Conservation (phyloP, 495 filamentous ascomycete genomes). For the Neurospora sp. region DNA sequence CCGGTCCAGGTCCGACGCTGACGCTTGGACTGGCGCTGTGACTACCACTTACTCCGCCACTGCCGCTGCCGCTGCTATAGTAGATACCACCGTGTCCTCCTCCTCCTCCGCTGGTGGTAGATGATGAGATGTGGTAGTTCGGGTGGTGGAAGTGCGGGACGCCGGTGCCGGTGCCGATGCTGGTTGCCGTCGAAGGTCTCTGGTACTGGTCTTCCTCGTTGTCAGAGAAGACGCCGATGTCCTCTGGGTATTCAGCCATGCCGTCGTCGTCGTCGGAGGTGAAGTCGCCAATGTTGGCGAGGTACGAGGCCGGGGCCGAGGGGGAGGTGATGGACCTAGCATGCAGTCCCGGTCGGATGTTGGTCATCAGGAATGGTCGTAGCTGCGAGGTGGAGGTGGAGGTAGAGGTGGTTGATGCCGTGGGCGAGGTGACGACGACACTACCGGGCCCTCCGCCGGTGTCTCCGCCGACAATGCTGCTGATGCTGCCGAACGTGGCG, state of each 20-base stretch:
- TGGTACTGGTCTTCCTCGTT: slow-evolving; percentile 37
- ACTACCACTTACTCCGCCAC: slow-evolving; percentile 26
- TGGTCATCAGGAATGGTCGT: neutral
- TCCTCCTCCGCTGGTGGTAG: neutral
- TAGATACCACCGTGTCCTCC: neutral
- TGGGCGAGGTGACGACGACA: neutral
- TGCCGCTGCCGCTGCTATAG: slow-evolving; percentile 5
- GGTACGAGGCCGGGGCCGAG: slow-evolving; percentile 46
- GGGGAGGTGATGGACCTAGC: slow-evolving; percentile 68
- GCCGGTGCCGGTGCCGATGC: neutral
- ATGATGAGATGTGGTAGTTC: neutral
- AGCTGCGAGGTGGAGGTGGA: slow-evolving; percentile 3
- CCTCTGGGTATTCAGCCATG: slow-evolving; percentile 29
- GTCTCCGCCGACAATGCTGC: slow-evolving; percentile 26
- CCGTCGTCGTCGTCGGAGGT: slow-evolving; percentile 34
- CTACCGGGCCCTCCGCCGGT: slow-evolving; percentile 40
- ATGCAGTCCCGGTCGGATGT: slow-evolving; percentile 46
- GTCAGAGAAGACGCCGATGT: slow-evolving; percentile 37
- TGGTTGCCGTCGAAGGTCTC: neutral
- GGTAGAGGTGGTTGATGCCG: slow-evolving; percentile 9
- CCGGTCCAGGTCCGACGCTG: neutral
- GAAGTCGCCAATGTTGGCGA: slow-evolving; percentile 43
- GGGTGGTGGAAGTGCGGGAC: neutral
- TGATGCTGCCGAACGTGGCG: neutral
- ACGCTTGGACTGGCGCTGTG: neutral